Evolutionary conservation across 768 basidiomycete species (phyloP).

Genomic region (Russula vinacea): DNA sequence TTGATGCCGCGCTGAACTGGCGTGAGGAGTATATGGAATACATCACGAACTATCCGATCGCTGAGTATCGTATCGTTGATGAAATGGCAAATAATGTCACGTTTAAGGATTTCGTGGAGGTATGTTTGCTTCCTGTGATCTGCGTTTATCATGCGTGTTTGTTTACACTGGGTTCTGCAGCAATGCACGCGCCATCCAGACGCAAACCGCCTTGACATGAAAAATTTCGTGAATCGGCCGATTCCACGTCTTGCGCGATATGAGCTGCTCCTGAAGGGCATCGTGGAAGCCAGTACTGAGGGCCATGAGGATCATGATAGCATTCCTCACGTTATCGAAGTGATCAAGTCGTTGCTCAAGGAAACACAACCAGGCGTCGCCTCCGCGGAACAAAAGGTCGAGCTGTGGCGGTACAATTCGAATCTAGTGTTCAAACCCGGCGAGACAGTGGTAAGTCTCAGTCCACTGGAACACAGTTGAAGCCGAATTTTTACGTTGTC

Average conservation of each 20-base stretch:
- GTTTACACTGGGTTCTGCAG: constrained; percentile 31
- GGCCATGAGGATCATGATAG: constrained; percentile 78
- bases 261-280: constrained; percentile 75
- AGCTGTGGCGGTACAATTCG: constrained; percentile 81
- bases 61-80: constrained; percentile 81
- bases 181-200: constrained; percentile 63
- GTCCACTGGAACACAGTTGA: background rate
- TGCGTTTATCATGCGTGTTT: background rate
- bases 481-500: background rate
- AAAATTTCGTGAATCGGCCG: constrained; percentile 88
- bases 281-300: constrained; percentile 69
- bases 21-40: constrained; percentile 91
- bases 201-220: constrained; percentile 83
- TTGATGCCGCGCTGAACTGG: constrained; percentile 90
- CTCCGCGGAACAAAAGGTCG: constrained; percentile 83
- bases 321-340: constrained; percentile 82
- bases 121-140: constrained; percentile 37
- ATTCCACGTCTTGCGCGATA: constrained; percentile 89
- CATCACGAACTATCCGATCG: constrained; percentile 89
- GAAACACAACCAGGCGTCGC: constrained; percentile 84
- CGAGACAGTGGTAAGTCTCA: constrained; percentile 54
- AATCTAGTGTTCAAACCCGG: constrained; percentile 77
- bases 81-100: constrained; percentile 78
- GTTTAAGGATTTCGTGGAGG: constrained; percentile 83
- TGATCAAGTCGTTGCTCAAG: constrained; percentile 83